Evolutionary conservation across 805 yeast genomes (phyloP).

Genomic region (Candida parachauliodes): DNA sequence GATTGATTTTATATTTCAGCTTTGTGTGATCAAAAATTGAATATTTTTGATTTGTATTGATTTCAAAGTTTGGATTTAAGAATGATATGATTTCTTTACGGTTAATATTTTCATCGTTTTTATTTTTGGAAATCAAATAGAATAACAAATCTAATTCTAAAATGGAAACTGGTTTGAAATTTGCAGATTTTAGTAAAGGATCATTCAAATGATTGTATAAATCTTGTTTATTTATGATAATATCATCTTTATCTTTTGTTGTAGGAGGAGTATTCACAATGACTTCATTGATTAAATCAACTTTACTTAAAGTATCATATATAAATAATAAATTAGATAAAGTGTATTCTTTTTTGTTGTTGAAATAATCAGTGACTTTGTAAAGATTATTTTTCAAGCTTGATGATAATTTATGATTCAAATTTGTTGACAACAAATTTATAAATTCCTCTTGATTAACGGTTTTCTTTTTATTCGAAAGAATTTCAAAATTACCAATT

Average conservation of each 20-base stretch:
- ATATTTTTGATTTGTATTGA: slow-evolving; percentile 31
- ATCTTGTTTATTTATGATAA: slow-evolving; percentile 37
- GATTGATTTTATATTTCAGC: slow-evolving; percentile 25
- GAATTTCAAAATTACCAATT: slow-evolving; percentile 40
- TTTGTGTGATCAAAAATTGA: slow-evolving; percentile 42
- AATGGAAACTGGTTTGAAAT: slow-evolving; percentile 40
- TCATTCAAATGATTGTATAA: slow-evolving; percentile 41
- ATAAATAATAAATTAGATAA: slow-evolving; percentile 38
- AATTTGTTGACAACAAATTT: slow-evolving; percentile 31
- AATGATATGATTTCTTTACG: slow-evolving; percentile 40
- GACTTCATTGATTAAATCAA: slow-evolving; percentile 44
- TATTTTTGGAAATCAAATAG: slow-evolving; percentile 33
- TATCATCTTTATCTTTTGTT: slow-evolving; percentile 36
- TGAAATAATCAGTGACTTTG: slow-evolving; percentile 33
- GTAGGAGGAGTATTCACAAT: slow-evolving; percentile 46
- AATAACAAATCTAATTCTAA: slow-evolving; percentile 39
- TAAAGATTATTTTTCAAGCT: slow-evolving; percentile 33
- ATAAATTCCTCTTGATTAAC: slow-evolving; percentile 30
- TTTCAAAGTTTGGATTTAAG: slow-evolving; percentile 56
- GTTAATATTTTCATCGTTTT: slow-evolving; percentile 36
- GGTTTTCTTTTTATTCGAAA: slow-evolving; percentile 28
- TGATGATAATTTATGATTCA: slow-evolving; percentile 38
- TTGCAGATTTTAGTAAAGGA: slow-evolving; percentile 39
- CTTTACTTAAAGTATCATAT: slow-evolving; percentile 37
- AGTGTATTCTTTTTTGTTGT: slow-evolving; percentile 25